A percentile compares a stretch with the other conserved stretches of the same genome.
These are phyloP conservation scores for Leccinum imitatum DNA, from an alignment of 768 basidiomycete genomes.

Conservation along the genomic window DNA sequence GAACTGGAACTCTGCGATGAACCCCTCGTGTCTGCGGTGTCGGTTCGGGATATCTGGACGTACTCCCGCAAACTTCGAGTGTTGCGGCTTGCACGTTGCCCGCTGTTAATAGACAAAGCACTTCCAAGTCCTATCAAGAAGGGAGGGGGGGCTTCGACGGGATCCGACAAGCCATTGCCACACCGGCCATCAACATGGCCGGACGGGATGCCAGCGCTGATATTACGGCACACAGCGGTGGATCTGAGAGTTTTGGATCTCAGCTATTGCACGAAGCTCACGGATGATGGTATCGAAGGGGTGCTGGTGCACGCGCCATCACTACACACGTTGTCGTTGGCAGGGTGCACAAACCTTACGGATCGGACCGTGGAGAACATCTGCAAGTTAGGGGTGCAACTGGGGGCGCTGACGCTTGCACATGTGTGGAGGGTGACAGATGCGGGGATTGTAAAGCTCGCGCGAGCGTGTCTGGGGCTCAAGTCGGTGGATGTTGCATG, in stretches of 20 bases:
- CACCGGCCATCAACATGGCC: conserved; percentile 58
- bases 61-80: conserved; percentile 76
- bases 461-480: conserved; percentile 67
- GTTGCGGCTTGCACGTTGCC: conserved; percentile 76
- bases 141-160: conserved; percentile 24
- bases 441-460: conserved; percentile 62
- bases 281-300: conserved; percentile 75
- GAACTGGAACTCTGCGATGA: conserved; percentile 81
- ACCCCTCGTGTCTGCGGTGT: conserved; percentile 61
- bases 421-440: conserved; percentile 85
- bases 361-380: conserved; percentile 69
- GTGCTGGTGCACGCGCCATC: conserved; percentile 73
- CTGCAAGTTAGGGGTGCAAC: conserved; percentile 65
- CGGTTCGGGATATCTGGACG: conserved; percentile 79
- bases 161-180: conserved; percentile 51
- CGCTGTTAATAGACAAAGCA: conserved; percentile 72
- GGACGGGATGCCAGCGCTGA: conserved; percentile 61
- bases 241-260: conserved; percentile 80
- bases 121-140: conserved; percentile 59
- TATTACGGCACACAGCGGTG: conserved; percentile 64
- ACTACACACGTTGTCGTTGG: conserved; percentile 72
- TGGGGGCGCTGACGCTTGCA: conserved; percentile 79
- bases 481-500: conserved; percentile 86
- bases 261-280: conserved; percentile 63
- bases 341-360: conserved; percentile 75